Evolutionary conservation across 345 rosid species (phyloP), one percentile per base, ranked within the genome.

Genomic region (Geranium brycei): DNA sequence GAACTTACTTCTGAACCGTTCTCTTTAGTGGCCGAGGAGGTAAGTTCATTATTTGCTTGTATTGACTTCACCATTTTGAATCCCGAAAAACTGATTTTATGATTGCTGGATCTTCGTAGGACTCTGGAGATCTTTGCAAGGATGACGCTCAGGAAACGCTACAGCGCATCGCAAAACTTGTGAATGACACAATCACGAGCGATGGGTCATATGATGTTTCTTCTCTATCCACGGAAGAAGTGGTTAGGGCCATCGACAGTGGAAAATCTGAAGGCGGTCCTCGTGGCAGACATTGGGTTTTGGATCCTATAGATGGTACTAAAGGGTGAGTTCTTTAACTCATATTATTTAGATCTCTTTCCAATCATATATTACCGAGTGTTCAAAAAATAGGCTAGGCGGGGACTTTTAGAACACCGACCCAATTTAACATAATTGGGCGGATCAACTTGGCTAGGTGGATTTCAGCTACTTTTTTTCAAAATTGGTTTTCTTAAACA

Each of bases 261-360:
- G 96, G 97, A 38, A 81, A 80, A 73, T 87, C 96, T 67, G 91
- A 88, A 78, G 99, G 99, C 68, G 97, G 99, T 71, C 71, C 92
- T 58, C 70, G 59, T 57, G 99, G 99, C 59, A 79, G 89, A 67
- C 99, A 93, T 59, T 93, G 99, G 99, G 91, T 93, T 71, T 82
- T 93, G 73, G 99, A 91, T 78, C 99, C 99, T 59, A 88, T 93
- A 63, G 99, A 93, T 68, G 97, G 99, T 35, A 93, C 99, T 18
- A 93, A 93, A 85, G 99, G 97, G 99, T 93, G 69, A 73, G 86
- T 41, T 63, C 28, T 2, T 23, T 23, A 23, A 23, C 28, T 23
- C 1, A 23, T 23, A 23, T 23, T 23, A 23, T 23, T 23, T 23
- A 23, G 28, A 23, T 23, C 28, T 23, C 28, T 23, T 23, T 23